phyloP scores from a whole-genome alignment of 2,329 filamentous ascomycete species.

The Fusarium kyushuense region DNA sequence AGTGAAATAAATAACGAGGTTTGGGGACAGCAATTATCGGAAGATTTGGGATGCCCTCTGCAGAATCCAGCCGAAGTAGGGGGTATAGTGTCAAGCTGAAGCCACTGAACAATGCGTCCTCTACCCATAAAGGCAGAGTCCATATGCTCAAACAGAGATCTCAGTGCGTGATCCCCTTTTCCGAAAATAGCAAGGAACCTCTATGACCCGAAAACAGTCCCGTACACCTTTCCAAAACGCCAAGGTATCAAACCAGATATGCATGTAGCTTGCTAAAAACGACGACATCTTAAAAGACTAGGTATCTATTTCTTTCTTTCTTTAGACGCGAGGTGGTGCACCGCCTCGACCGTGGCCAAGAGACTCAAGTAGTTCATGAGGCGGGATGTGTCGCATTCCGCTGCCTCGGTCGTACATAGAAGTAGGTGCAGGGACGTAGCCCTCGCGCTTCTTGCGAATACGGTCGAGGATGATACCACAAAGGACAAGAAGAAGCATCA shows the following conservation, averaged over 20 bases:
- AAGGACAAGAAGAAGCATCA: constrained; percentile 82
- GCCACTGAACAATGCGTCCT: constrained; percentile 21
- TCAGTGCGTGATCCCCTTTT: constrained; percentile 30
- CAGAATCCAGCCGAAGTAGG: constrained; percentile 42
- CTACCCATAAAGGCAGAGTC: constrained; percentile 12
- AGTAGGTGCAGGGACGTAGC: constrained; percentile 82
- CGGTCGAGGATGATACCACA: constrained; percentile 81
- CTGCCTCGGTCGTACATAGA: constrained; percentile 71
- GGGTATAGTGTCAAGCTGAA: constrained; percentile 33
- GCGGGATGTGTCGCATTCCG: constrained; percentile 70
- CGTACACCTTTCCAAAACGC: constrained; percentile 55
- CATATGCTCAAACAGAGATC: constrained; percentile 30
- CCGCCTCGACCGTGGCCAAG: constrained; percentile 62
- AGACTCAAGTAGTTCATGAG: constrained; percentile 69
- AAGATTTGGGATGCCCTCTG: constrained; percentile 29
- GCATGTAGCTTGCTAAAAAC: constrained; percentile 49
- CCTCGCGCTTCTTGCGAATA: constrained; percentile 79
- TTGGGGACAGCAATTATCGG: constrained; percentile 20
- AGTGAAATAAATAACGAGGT: constrained; percentile 26
- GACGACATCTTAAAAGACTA: constrained; percentile 33
- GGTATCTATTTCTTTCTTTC: constrained; percentile 4
- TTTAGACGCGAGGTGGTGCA: constrained; percentile 65
- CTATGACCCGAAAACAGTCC: constrained; percentile 38
- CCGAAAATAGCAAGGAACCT: constrained; percentile 38
- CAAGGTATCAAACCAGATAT: constrained; percentile 48